Percentiles rank a stretch among this genome's conserved stretches.
Evolutionary conservation across 192 early-diverging fungal genomes (phyloP).

Genomic region (Coemansia sp.): DNA sequence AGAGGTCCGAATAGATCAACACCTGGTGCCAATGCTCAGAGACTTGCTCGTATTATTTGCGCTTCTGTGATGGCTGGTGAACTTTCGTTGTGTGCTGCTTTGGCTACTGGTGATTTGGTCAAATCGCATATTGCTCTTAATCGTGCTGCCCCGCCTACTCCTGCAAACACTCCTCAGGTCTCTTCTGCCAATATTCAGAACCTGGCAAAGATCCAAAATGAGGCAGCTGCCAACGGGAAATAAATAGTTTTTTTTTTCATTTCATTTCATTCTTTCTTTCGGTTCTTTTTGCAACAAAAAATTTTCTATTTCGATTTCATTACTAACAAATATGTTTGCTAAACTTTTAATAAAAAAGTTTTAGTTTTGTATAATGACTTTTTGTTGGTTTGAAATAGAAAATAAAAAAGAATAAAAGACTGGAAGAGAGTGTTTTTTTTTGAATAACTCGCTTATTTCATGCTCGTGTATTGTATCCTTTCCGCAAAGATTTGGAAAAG

Average conservation of each 20-base stretch:
- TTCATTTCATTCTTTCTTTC: background rate
- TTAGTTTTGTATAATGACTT: no score
- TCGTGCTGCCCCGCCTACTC: conserved; percentile 58
- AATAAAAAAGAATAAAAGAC: background rate
- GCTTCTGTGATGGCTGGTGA: conserved; percentile 93
- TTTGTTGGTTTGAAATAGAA: no score
- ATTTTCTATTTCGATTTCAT: no score
- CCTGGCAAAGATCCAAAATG: conserved; percentile 5
- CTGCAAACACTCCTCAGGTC: conserved; percentile 27
- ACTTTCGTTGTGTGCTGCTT: conserved; percentile 78
- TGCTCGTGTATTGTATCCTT: background rate
- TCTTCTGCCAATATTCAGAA: conserved; percentile 24
- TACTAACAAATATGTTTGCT: no score
- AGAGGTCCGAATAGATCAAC: conserved; percentile 72
- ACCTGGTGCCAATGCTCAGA: conserved; percentile 85
- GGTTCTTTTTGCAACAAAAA: background rate
- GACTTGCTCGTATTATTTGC: conserved; percentile 80
- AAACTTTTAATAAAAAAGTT: no score
- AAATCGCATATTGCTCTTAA: conserved; percentile 88
- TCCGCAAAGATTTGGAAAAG: conserved; percentile 3
- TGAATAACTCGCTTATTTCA: background rate
- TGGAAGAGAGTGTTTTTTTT: no score
- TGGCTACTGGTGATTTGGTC: conserved; percentile 88
- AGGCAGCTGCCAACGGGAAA: conserved; percentile 24
- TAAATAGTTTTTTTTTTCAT: background rate